Conservation (phyloP, 2,329 filamentous ascomycete species). For the Clarireedia sp. region DNA sequence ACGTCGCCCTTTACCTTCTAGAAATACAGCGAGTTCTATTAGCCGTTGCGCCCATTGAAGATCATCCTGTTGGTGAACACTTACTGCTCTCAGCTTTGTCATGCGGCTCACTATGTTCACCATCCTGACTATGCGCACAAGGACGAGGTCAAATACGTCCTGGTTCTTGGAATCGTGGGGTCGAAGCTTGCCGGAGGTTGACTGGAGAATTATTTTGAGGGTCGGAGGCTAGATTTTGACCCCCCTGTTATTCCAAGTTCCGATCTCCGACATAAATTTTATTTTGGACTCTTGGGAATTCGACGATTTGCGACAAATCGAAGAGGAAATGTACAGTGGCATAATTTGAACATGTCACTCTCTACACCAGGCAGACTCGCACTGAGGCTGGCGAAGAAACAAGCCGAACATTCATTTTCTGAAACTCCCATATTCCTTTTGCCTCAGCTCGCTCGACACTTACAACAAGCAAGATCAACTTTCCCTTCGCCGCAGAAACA, state of each 20-base stretch:
- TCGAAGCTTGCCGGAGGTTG: neutral
- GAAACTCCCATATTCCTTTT: constrained; percentile 43
- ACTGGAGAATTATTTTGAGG: constrained; percentile 10
- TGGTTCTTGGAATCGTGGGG: constrained; percentile 1
- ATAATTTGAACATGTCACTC: neutral
- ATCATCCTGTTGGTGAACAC: constrained; percentile 29
- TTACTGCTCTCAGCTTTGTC: constrained; percentile 65
- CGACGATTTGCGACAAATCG: neutral
- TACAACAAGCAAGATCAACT: neutral
- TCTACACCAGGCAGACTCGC: constrained; percentile 6
- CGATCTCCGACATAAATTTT: constrained; percentile 9
- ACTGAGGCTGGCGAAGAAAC: constrained; percentile 11
- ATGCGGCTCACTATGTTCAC: constrained; percentile 58
- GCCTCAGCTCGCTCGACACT: constrained; percentile 29
- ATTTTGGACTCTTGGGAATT: neutral
- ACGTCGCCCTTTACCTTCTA: constrained; percentile 36
- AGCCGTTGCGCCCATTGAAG: neutral
- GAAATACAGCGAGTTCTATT: constrained; percentile 15
- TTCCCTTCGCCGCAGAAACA: neutral
- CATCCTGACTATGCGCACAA: constrained; percentile 34
- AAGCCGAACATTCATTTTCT: constrained; percentile 14
- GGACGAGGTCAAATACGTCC: neutral
- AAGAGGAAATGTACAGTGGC: neutral
- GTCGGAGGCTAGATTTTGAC: constrained; percentile 5
- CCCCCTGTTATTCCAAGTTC: constrained; percentile 2